A percentile compares a stretch with the other conserved stretches of the same genome.
Conservation (phyloP, 78 protist species). For the Pigoraptor vietnamica region DNA sequence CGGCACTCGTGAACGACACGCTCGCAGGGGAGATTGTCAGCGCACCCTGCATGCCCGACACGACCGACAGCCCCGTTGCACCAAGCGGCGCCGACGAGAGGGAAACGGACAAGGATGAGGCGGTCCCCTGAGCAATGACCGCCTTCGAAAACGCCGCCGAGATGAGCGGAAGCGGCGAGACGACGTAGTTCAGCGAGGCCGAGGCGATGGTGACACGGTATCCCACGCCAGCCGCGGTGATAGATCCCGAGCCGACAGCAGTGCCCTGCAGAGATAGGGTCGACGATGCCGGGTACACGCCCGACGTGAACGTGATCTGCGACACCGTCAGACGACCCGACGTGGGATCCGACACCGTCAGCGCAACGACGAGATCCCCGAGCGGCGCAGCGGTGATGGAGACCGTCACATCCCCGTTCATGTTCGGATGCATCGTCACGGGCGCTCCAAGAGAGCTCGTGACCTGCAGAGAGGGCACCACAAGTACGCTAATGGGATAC, state of each 20-base stretch:
- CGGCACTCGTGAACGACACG: background rate
- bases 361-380: background rate
- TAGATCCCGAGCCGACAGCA: background rate
- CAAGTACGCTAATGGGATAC: background rate
- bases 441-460: background rate
- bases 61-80: background rate
- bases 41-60: background rate
- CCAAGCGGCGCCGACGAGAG: background rate
- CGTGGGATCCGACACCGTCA: background rate
- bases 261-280: background rate
- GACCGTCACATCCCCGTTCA: background rate
- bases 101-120: background rate
- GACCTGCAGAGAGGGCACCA: background rate
- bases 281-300: background rate
- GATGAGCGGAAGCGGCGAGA: background rate
- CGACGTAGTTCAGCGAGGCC: background rate
- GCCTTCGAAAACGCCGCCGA: background rate
- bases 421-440: background rate
- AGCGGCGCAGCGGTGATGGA: background rate
- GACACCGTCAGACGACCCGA: background rate
- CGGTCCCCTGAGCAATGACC: background rate
- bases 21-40: background rate
- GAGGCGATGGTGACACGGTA: background rate
- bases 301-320: background rate
- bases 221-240: background rate